A percentile compares a stretch with the other conserved stretches of the same genome.
These are phyloP conservation scores for Diaporthe amygdali DNA, from an alignment of 2,329 filamentous ascomycete genomes.

Conservation along the genomic window DNA sequence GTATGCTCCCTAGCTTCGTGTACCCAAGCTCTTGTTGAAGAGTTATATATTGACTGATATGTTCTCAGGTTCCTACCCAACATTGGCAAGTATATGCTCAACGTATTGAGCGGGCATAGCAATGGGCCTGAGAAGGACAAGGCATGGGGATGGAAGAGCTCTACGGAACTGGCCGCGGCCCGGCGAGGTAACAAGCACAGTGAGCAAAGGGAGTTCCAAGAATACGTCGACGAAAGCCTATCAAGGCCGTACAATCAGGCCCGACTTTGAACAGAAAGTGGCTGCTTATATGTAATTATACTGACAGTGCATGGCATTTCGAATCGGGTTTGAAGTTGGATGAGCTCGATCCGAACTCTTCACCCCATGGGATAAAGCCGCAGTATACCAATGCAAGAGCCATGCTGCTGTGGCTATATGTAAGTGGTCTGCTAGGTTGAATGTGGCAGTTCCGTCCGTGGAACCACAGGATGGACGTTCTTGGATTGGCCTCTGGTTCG, in stretches of 20 bases:
- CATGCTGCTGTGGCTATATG: not conserved
- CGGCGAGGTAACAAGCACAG: not conserved
- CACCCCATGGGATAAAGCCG: not conserved
- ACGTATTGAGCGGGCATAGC: not conserved
- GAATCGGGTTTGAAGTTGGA: too few relatives aligned
- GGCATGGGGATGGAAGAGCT: constrained; percentile 12
- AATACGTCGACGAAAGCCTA: not conserved
- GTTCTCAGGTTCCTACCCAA: not conserved
- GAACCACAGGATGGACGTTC: too few relatives aligned
- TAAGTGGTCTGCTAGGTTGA: too few relatives aligned
- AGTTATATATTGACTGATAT: not conserved
- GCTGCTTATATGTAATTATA: not conserved
- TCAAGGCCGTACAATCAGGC: not conserved
- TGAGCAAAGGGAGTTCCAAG: not conserved
- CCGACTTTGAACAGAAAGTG: not conserved
- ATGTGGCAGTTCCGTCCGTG: not conserved
- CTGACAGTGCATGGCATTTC: too few relatives aligned
- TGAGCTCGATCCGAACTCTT: not conserved
- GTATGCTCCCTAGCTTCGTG: not conserved
- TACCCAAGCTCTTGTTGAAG: not conserved
- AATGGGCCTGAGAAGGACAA: constrained; percentile 13
- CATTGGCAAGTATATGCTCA: constrained; percentile 5
- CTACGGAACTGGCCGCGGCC: not conserved
- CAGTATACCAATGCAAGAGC: too few relatives aligned
- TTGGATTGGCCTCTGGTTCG: too few relatives aligned